Evolutionary conservation across 148 eudicot genomes (phyloP), one percentile per base, ranked within the genome.

Genomic region (Bassia scoparia): DNA sequence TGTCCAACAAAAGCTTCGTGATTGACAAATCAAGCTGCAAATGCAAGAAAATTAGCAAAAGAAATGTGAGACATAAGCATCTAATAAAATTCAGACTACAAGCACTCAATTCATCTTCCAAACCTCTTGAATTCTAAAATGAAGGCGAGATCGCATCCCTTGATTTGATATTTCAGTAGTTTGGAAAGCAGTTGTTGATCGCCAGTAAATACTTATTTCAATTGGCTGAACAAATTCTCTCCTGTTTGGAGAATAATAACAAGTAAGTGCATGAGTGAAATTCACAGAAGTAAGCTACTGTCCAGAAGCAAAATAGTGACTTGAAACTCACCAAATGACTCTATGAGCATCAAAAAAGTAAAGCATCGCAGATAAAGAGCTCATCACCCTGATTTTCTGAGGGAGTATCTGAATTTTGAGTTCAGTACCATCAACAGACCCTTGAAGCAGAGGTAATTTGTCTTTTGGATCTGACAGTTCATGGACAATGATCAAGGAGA

Each of bases 1-100:
- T 81, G 82, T 95, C 99, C 94, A 95, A 69, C n/a, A 93, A 83
- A 82, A 81, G 86, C 84, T 95, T 96, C 23, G 85, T 90, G 21
- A 92, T 48, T 73, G 87, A 82, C 34, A 95, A 61, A 82, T 81
- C 82, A 48, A 92, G 78, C 99, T 95, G 89, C 79, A 83, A 59
- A 65, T 35, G 64, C 72, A 73, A 77, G 69, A 61, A 58, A 43
- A 30, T 3, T 27, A 55, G 30, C 4, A 78, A 62, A 38, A 72
- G 31, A 68, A 75, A 73, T 64, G 43, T 46, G 68, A 60, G 67
- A 53, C 34, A 41, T 50, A 34, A 17, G 54, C 49, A 46, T 37
- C 13, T 33, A 15, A 52, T 61, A 21, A 21, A 38, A 24, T 37
- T 53, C 23, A 23, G 74, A 68, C n/a, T 34, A 55, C 2, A 18